These are phyloP conservation scores for Ganoderma sinense DNA, from an alignment of 1,284 basidiomycete species.

Conservation along the genomic window DNA sequence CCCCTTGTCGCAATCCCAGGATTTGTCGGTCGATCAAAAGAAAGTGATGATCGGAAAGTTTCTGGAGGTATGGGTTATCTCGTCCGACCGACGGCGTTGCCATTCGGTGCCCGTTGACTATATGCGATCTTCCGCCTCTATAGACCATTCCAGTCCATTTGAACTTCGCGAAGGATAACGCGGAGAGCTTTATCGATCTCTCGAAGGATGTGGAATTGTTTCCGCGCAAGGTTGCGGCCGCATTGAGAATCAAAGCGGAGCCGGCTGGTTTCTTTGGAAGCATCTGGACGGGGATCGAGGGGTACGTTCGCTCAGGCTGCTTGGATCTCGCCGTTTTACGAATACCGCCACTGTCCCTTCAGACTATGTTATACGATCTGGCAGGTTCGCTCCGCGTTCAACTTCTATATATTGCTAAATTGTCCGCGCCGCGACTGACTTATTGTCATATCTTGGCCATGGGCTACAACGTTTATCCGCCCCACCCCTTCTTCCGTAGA, in stretches of 20 bases:
- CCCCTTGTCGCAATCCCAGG: conserved; percentile 36
- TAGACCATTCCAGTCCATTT: conserved; percentile 40
- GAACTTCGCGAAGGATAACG: conserved; percentile 33
- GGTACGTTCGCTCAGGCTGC: conserved; percentile 26
- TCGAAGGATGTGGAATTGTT: conserved; percentile 40
- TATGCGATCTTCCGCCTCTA: background rate
- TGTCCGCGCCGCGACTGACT: background rate
- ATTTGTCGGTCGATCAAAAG: conserved; percentile 37
- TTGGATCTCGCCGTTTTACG: background rate
- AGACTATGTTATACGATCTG: conserved; percentile 41
- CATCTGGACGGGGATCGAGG: conserved; percentile 39
- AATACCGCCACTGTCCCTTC: background rate
- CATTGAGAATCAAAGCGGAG: conserved; percentile 37
- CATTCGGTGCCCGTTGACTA: background rate
- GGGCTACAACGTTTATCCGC: background rate
- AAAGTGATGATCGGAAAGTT: conserved; percentile 42
- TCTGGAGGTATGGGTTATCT: conserved; percentile 32
- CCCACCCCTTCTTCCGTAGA: conserved; percentile 3
- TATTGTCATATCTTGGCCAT: background rate
- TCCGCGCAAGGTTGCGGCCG: conserved; percentile 40
- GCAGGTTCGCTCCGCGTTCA: conserved; percentile 31
- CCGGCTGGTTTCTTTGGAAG: conserved; percentile 33
- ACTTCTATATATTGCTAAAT: background rate
- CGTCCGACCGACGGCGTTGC: background rate
- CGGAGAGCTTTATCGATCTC: conserved; percentile 36